Base-by-base conservation (phyloP, 164 flowering plant genomes). In the Piper betle region DNA sequence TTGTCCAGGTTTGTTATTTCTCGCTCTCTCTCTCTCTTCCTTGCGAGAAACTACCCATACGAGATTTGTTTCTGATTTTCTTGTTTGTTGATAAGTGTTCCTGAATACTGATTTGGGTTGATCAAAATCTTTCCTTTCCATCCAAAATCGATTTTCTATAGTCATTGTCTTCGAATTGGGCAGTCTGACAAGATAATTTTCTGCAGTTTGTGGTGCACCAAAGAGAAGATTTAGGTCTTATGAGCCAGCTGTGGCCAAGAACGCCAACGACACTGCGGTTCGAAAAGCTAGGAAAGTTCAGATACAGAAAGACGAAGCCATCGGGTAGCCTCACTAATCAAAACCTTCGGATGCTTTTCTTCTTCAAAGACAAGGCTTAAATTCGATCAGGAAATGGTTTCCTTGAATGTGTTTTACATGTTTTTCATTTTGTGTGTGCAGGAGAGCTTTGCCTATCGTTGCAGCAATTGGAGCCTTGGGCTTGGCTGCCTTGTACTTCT, bases 161-260 rank as follows among this genome's bases (percentile, higher is more conserved):
- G 33, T 25, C 33, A 25, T 25, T 25, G 33, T 25, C 33, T 25
- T 2, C 33, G 33, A 25, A 25, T 25, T 25, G 33, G 33, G 33
- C 33, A 42, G 46, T 42, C 46, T 42, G 50, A 46, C 50, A 46
- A 10, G 2, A 12, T 46, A 5, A n/a, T 62, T 48, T 5, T 61
- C 8, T 42, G 53, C 81, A 93, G 97, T 93, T 62, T 93, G 99
- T 68, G 97, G 87, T 53, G 99, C 99, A 40, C 99, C 99, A 3
- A 93, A 90, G 50, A 71, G 99, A 67, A 80, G 97, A 74, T 93
- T 93, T 63, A 88, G 82, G 75, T 40, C 75, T 39, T 93, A 82
- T 62, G 65, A 72, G 50, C 87, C 87, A 37, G 62, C 79, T 0
- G 92, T 84, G 53, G 13, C 73, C 16, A 92, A 82, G 73, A 73